Base-by-base conservation (phyloP, 2,329 filamentous ascomycete genomes). In the Lasiodiplodia sp. region DNA sequence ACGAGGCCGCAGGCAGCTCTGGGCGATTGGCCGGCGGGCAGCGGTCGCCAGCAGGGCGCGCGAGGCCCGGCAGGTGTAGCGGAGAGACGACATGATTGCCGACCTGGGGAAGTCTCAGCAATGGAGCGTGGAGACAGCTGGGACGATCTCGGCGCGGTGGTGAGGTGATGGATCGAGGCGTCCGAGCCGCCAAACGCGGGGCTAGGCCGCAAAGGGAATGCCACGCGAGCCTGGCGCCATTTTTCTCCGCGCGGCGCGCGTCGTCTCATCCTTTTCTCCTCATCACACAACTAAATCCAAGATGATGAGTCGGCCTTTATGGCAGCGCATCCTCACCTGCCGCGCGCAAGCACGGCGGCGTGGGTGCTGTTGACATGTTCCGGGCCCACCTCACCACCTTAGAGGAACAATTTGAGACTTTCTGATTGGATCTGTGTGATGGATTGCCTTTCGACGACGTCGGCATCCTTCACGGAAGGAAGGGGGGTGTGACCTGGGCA, bases 231-330 rank as follows among this genome's bases (percentile, higher is more conserved):
- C 58, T 28, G 28, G 28, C 10, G 38, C 25, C 18, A 25, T 34
- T 53, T 63, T 68, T 51, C n/a, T 12, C 18, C n/a, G 18, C 31
- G 25, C 14, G 31, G 31, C 67, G 25, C 38, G 67, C 47, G 52
- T 28, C 47, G 52, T 28, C 40, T n/a, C 25, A 16, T 37, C 37
- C 74, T 75, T 71, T 79, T 74, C 73, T 80, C 83, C 81, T 82
- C 79, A 82, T 86, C 85, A 82, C 80, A 86, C 89, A 92, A 93
- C 90, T 93, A 93, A 88, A 88, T 87, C 90, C 90, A 89, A 88
- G 79, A 85, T 91, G 91, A 94, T 87, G 91, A 92, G 89, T 84
- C 84, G 86, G 87, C 87, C 86, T 85, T 78, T 82, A 80, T 78
- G 80, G 78, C 84, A 86, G 82, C 75, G 69, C 80, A 90, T 83